Conservation (phyloP, 1,139 yeast genomes). For the Yamadazyma blattariae region DNA sequence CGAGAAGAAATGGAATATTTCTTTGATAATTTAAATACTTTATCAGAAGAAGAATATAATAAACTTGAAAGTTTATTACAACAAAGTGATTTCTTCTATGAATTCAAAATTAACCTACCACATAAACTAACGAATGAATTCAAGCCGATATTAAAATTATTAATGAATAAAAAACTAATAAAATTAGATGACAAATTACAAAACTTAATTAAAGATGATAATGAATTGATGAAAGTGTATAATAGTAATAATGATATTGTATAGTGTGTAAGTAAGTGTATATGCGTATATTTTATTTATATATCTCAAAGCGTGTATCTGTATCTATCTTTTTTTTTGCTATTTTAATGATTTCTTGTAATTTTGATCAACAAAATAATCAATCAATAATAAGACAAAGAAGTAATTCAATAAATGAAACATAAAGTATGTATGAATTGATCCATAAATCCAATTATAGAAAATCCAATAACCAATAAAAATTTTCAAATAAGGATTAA, state of each 20-base stretch:
- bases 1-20: constrained; percentile 7
- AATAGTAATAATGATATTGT: not conserved
- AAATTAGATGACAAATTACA: not conserved
- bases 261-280: no score
- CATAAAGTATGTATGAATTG: constrained; percentile 67
- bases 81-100: constrained; percentile 1
- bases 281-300: no score
- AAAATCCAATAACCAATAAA: constrained; percentile 41
- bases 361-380: constrained; percentile 2
- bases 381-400: constrained; percentile 35
- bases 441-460: constrained; percentile 62
- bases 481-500: constrained; percentile 15
- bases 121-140: not conserved
- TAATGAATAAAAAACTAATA: not conserved
- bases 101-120: constrained; percentile 1
- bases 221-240: constrained; percentile 3
- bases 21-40: constrained; percentile 1
- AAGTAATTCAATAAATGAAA: constrained; percentile 63
- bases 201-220: constrained; percentile 1
- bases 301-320: no score
- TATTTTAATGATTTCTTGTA: no score
- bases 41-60: constrained; percentile 1
- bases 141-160: constrained; percentile 2
- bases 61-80: constrained; percentile 1
- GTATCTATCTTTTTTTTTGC: no score